These are phyloP conservation scores for Venustampulla echinocandica DNA, from an alignment of 495 filamentous ascomycete species.

Conservation along the genomic window DNA sequence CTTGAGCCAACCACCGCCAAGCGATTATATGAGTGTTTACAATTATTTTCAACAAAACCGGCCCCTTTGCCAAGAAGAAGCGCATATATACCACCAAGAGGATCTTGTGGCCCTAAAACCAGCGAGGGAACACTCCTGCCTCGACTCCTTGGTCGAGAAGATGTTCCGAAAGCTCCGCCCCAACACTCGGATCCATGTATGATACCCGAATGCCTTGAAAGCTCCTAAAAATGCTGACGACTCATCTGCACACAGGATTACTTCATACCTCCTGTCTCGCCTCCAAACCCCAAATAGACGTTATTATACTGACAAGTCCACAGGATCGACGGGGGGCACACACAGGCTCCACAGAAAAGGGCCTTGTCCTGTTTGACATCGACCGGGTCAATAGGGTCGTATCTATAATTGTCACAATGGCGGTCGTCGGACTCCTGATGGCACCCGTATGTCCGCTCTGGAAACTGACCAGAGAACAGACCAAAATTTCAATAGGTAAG, in stretches of 20 bases:
- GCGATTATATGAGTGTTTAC: conserved; percentile 25
- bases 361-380: conserved; percentile 3
- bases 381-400: conserved; percentile 2
- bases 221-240: background rate
- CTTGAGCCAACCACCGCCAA: conserved; percentile 7
- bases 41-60: conserved; percentile 23
- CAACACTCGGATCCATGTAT: background rate
- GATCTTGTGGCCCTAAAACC: conserved; percentile 32
- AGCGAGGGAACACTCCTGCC: conserved; percentile 28
- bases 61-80: conserved; percentile 12
- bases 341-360: background rate
- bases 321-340: background rate
- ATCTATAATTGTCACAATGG: conserved; percentile 4
- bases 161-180: conserved; percentile 7
- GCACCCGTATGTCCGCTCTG: conserved; percentile 14
- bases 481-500: background rate
- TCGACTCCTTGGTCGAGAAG: conserved; percentile 30
- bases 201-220: background rate
- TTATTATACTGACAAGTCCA: background rate
- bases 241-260: background rate
- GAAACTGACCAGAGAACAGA: background rate
- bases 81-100: conserved; percentile 25
- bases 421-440: conserved; percentile 11
- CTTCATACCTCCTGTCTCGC: background rate
- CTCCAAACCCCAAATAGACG: too few species aligned